Conservation (phyloP, 176 grass and related monocot genomes). For the Oryza glaberrima region DNA sequence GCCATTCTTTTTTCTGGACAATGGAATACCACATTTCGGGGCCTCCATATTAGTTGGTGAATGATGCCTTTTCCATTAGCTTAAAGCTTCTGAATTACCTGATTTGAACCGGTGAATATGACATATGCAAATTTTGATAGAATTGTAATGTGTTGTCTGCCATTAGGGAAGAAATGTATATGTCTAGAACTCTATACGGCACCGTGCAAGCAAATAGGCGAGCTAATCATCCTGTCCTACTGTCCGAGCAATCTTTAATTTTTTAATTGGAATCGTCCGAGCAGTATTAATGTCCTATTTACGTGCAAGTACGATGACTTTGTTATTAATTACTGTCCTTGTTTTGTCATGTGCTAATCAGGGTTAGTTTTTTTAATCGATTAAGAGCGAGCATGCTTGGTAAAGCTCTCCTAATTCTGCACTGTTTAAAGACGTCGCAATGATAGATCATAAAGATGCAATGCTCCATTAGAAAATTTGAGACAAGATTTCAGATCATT, state of each 20-base stretch:
- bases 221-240: neutral
- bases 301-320: too few relatives aligned
- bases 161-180: neutral
- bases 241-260: neutral
- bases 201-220: neutral
- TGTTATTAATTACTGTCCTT: too few relatives aligned
- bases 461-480: neutral
- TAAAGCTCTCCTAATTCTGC: neutral
- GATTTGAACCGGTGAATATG: neutral
- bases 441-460: conserved; percentile 30
- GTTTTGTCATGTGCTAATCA: neutral
- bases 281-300: neutral
- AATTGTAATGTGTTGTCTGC: neutral
- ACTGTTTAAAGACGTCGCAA: conserved; percentile 17
- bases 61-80: neutral
- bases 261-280: neutral
- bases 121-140: neutral
- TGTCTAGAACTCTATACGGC: neutral
- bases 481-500: conserved; percentile 40
- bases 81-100: neutral
- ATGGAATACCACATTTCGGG: neutral
- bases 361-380: neutral
- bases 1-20: neutral
- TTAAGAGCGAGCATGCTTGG: neutral
- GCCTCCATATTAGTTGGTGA: neutral